Conservation (phyloP, 257 asterid species). For the Solanum verrucosum region DNA sequence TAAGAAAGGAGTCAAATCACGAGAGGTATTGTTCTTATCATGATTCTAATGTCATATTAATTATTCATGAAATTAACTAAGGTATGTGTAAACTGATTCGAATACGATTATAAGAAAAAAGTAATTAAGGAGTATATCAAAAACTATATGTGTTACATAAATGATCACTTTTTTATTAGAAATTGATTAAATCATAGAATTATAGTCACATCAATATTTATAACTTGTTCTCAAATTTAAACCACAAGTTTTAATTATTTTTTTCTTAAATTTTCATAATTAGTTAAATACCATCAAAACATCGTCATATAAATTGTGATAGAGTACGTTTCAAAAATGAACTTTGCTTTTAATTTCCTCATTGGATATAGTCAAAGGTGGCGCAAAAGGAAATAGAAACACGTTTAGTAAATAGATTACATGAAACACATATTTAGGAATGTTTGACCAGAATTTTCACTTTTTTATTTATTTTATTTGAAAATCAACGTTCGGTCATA, state of each 20-base stretch:
- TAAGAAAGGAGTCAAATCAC: slow-evolving; percentile 26
- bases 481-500: too few species aligned
- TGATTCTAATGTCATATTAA: background rate
- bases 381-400: background rate
- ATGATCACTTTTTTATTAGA: background rate
- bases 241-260: background rate
- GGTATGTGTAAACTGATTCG: fast-evolving
- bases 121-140: background rate
- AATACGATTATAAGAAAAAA: background rate
- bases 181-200: background rate
- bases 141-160: background rate
- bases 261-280: background rate
- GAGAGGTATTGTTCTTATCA: slow-evolving; percentile 37
- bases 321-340: background rate
- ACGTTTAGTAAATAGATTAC: background rate
- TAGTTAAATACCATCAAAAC: fast-evolving
- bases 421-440: background rate
- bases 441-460: background rate
- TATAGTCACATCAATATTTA: background rate
- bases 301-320: fast-evolving
- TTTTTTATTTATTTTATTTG: too few species aligned
- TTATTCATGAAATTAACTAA: background rate
- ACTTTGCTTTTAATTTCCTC: background rate
- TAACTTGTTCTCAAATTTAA: background rate
- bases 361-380: background rate